phyloP scores from a whole-genome alignment of 2,329 filamentous ascomycete species.

The Juglanconis oblonga region DNA sequence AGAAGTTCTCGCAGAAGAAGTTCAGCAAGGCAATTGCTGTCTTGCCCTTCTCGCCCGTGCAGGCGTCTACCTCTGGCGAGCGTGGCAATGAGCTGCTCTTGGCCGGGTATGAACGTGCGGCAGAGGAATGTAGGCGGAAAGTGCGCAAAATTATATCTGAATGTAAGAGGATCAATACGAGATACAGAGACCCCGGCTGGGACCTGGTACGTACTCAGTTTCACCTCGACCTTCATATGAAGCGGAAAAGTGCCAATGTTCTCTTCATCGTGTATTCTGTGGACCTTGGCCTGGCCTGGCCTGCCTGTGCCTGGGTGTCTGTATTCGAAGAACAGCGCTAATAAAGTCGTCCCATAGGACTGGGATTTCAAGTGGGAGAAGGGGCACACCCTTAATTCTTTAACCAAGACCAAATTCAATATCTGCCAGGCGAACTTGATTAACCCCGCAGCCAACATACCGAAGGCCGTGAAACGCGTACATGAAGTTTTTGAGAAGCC shows the following conservation, averaged over 20 bases:
- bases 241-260: background rate
- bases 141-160: constrained; percentile 60
- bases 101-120: constrained; percentile 61
- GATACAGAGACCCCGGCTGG: constrained; percentile 68
- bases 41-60: constrained; percentile 61
- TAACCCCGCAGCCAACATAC: constrained; percentile 49
- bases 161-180: constrained; percentile 73
- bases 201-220: constrained; percentile 46
- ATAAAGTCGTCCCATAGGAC: constrained; percentile 38
- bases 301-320: no score
- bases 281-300: background rate
- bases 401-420: constrained; percentile 51
- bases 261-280: background rate
- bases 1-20: constrained; percentile 55
- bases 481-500: constrained; percentile 75
- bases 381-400: constrained; percentile 52
- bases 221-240: background rate
- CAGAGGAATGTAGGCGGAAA: constrained; percentile 60
- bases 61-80: constrained; percentile 46
- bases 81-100: constrained; percentile 59
- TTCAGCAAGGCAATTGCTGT: constrained; percentile 65
- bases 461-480: constrained; percentile 72
- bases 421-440: constrained; percentile 42
- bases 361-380: constrained; percentile 67
- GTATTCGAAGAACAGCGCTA: background rate